These are phyloP conservation scores for Xylaria sp. DNA, from an alignment of 2,329 filamentous ascomycete genomes.

Conservation along the genomic window DNA sequence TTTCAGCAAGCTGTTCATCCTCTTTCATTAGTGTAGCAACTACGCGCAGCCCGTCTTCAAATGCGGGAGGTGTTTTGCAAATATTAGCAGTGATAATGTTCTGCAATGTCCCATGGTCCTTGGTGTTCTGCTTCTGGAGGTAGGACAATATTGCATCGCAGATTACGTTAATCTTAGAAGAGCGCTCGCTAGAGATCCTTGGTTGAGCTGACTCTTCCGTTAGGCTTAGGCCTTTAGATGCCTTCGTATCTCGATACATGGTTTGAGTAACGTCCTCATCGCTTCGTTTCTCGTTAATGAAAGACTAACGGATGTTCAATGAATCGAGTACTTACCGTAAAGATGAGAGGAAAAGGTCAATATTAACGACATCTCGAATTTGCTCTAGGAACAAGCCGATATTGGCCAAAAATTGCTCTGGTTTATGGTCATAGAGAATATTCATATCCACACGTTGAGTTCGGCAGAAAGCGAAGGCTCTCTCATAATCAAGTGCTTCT, in stretches of 20 bases:
- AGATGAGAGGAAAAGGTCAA: conserved; percentile 91
- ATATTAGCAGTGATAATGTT: conserved; percentile 96
- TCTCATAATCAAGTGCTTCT: conserved; percentile 80
- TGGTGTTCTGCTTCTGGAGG: conserved; percentile 68
- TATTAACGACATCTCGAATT: conserved; percentile 80
- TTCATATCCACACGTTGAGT: conserved; percentile 98
- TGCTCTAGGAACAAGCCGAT: conserved; percentile 84
- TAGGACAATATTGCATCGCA: conserved; percentile 84
- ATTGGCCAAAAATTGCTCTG: conserved; percentile 82
- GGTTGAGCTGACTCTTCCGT: conserved; percentile 33
- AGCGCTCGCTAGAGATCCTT: conserved; percentile 20
- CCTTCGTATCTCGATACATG: conserved; percentile 89
- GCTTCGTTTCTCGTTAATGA: conserved; percentile 53
- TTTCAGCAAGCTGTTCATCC: conserved; percentile 78
- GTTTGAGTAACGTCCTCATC: conserved; percentile 94
- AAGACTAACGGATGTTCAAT: conserved; percentile 35
- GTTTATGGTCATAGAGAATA: conserved; percentile 92
- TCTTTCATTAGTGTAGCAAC: conserved; percentile 79
- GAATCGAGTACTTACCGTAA: conserved; percentile 67
- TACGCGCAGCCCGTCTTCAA: conserved; percentile 83
- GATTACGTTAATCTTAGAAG: conserved; percentile 82
- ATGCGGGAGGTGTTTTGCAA: conserved; percentile 89
- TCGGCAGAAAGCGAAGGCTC: conserved; percentile 87
- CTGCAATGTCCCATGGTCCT: conserved; percentile 71
- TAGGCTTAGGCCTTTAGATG: conserved; percentile 48